Base-by-base conservation (phyloP, 768 basidiomycete species). In the Polyporus arcularius region DNA sequence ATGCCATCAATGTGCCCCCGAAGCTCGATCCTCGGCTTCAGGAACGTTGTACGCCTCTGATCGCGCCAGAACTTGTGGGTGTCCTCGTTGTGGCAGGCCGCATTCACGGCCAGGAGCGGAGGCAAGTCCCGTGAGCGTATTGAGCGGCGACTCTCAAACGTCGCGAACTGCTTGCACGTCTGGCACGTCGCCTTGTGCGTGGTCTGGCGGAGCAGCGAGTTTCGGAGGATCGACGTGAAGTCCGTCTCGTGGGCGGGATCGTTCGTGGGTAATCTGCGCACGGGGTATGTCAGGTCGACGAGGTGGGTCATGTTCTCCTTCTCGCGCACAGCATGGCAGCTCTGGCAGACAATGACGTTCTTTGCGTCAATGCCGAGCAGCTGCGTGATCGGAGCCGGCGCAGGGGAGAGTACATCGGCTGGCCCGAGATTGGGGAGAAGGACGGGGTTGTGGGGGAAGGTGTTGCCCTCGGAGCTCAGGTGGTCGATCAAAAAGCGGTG, bases 401-500 rank as follows among this genome's bases (percentile, higher is more conserved):
- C 75, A 4, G 81, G 75, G 8, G 64, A n/a, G 68, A 42, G 59
- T 60, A 55, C 64, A 70, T 49, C 65, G 67, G 49, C 65, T 41
- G 55, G 69, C 60, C 66, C 49, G 53, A 52, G 52, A 70, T 55
- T 39, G 2, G 63, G 57, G 14, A 84, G 67, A 16, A 89, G 66
- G 16, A 68, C 60, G 2, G 85, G 87, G 64, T 90, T 92, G 46
- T 82, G 73, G 26, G 84, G 84, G 67, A 81, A 85, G 26, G 73
- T 72, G 62, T 86, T 89, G 4, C 88, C 88, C 74, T 95, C 93
- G 3, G 82, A 80, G 58, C 82, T 85, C 65, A 98, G 80, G 53
- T 89, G 88, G 62, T 98, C 95, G 53, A 98, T 75, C 41, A 97
- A 80, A 78, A 97, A 98, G 21, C 96, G 87, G 72, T 98, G 94